Evolutionary conservation across 148 eudicot species (phyloP), one percentile per base, ranked within the genome.

Genomic region (Arctostaphylos glauca): DNA sequence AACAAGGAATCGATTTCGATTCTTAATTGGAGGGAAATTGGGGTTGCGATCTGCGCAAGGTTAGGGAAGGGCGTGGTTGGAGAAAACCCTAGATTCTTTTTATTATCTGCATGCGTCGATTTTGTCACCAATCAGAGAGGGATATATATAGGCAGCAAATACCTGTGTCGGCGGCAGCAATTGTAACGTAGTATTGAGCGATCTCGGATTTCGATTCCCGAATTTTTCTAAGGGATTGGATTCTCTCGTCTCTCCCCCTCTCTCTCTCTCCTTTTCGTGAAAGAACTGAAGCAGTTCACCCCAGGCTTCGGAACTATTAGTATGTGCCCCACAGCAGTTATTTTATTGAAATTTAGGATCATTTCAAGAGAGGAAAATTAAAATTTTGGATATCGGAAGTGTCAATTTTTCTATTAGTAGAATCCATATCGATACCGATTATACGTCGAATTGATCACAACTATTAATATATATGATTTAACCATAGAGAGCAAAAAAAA

Each of bases 1-100:
- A 21, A 43, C 43, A 56, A 74, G 58, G 83, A 75, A 16, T 9
- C 73, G 15, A 80, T 50, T 50, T 67, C 10, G 19, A 50, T 48
- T 50, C 56, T 4, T 1, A 41, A 18, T 56, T 77, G 12, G 25
- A 25, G 58, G 25, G 62, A 19, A 59, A 16, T 59, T 56, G 48
- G 49, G 47, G 19, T 59, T 60, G 41, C 50, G 81, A 79, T 79
- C 81, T 60, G 54, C 49, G 78, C n/a, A 13, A 44, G 25, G 44
- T 46, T 44, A 48, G 56, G 81, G 31, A 13, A 47, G 44, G 81
- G 19, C 0, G 12, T 53, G 46, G 3, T 19, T 38, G 58, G 14
- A 79, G 62, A 68, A 79, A 70, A 80, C 50, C 49, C 50, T 48
- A 75, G 78, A 75, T 10, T 50, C 16, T 14, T 49, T 50, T 9